Base-by-base conservation (phyloP, 257 asterid genomes). In the Dorcoceras hygrometricum region DNA sequence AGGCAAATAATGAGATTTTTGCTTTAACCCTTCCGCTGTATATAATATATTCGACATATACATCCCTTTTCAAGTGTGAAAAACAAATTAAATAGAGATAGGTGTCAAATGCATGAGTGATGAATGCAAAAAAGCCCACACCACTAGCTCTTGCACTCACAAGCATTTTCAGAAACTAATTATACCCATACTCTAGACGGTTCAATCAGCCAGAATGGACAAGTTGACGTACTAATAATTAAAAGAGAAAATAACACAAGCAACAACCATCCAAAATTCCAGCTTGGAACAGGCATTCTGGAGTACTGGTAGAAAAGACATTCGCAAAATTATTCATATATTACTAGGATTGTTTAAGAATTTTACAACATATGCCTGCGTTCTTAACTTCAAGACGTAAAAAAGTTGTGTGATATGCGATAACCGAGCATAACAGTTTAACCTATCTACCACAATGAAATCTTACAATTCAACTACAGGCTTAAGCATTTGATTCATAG, bases 371-470 rank as follows among this genome's bases (percentile, higher is more conserved):
- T 23, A 29, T 22, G 74, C 27, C 55, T 50, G 34, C 34, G 27
- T 23, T 51, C 63, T 43, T 50, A 32, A 63, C 24, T 53, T 62
- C 23, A 34, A 48, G 63, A 23, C 67, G 48, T 48, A 11, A 65
- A 63, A 34, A 71, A 32, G 9, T 16, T 55, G 31, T 63, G 23
- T 23, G 67, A 48, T 43, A 29, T 23, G 61, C 23, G 22, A 29
- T 29, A 54, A 29, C 63, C 14, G 53, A 43, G 7, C 50, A 55
- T 24, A 39, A 63, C 57, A 71, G 57, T 70, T 19, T 6, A 9
- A 19, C 27, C 61, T 50, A 62, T 51, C 63, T 29, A 26, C 23
- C 62, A 56, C 7, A 68, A 23, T 48, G 57, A 64, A 64, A 72
- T 28, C 55, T 23, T 39, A 43, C 8, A 63, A 24, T 57, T 36